Evolutionary conservation across 2,329 filamentous ascomycete species (phyloP).

Genomic region (Xylaria arbuscula): DNA sequence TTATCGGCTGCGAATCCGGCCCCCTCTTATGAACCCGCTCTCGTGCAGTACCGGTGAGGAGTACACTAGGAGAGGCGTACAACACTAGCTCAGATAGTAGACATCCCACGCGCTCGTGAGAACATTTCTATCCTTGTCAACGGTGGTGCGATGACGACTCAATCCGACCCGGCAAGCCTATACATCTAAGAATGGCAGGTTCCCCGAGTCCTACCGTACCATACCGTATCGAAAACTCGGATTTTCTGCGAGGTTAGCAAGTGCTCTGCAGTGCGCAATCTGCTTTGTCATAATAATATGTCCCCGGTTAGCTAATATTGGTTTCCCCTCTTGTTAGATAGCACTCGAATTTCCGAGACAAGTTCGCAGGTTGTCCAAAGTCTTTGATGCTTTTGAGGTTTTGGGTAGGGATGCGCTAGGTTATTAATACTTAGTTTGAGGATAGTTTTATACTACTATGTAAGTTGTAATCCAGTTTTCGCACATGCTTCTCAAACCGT

Average conservation of each 20-base stretch:
- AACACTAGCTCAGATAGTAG: background rate
- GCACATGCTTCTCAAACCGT: background rate
- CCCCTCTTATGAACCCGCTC: slow-evolving; percentile 15
- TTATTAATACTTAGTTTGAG: no score
- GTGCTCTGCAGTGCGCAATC: background rate
- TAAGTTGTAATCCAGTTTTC: background rate
- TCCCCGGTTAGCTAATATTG: background rate
- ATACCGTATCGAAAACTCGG: background rate
- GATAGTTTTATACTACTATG: no score
- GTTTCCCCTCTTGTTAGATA: background rate
- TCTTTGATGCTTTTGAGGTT: background rate
- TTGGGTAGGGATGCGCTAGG: background rate
- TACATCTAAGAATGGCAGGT: background rate
- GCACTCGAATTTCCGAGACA: background rate
- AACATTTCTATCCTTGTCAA: background rate
- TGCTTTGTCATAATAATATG: background rate
- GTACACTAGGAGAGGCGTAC: background rate
- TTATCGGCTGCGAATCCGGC: slow-evolving; percentile 20
- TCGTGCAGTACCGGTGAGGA: slow-evolving; percentile 15
- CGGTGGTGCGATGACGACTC: background rate
- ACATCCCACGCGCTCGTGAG: background rate
- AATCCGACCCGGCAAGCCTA: background rate
- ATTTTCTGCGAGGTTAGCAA: background rate
- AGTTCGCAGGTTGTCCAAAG: background rate
- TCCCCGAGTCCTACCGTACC: background rate